Conservation (phyloP, 495 filamentous ascomycete species). For the Hypoxylon intermedium region DNA sequence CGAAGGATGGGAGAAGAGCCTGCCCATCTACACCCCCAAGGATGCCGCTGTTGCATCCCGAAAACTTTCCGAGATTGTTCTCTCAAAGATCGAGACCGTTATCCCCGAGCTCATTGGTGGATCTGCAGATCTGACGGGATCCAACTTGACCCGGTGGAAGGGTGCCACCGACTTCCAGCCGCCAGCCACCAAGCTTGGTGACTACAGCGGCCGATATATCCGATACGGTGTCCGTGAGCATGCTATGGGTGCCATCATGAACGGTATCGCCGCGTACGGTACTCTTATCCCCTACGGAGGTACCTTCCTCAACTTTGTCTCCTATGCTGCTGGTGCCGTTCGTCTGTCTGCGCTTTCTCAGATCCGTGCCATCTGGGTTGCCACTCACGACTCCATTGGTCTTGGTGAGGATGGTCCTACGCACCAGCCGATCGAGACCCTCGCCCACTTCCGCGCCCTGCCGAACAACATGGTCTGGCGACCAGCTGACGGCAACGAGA, state of each 20-base stretch:
- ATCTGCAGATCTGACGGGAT: constrained; percentile 96
- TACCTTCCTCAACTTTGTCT: constrained; percentile 99
- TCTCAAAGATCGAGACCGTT: constrained; percentile 82
- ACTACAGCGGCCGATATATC: constrained; percentile 90
- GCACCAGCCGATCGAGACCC: constrained; percentile 99
- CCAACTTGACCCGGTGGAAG: constrained; percentile 99
- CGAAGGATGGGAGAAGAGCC: constrained; percentile 94
- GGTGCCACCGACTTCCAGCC: constrained; percentile 97
- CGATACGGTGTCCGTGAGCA: constrained; percentile 98
- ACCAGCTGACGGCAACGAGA: constrained; percentile 98
- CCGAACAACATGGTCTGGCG: constrained; percentile 99
- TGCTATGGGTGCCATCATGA: constrained; percentile 97
- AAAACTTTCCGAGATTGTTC: constrained; percentile 93
- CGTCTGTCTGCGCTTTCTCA: constrained; percentile 92
- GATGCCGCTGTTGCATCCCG: constrained; percentile 88
- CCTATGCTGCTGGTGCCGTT: constrained; percentile 94
- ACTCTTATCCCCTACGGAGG: constrained; percentile 92
- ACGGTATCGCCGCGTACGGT: constrained; percentile 95
- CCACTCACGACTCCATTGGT: constrained; percentile 99
- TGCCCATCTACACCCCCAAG: constrained; percentile 88
- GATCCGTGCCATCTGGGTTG: constrained; percentile 91
- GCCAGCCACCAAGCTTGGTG: constrained; percentile 79
- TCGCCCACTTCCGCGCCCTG: constrained; percentile 97
- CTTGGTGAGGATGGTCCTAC: constrained; percentile 98
- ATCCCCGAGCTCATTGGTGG: constrained; percentile 93